Conservation (phyloP, 2,329 filamentous ascomycete genomes). For the Aspergillus calidoustus region DNA sequence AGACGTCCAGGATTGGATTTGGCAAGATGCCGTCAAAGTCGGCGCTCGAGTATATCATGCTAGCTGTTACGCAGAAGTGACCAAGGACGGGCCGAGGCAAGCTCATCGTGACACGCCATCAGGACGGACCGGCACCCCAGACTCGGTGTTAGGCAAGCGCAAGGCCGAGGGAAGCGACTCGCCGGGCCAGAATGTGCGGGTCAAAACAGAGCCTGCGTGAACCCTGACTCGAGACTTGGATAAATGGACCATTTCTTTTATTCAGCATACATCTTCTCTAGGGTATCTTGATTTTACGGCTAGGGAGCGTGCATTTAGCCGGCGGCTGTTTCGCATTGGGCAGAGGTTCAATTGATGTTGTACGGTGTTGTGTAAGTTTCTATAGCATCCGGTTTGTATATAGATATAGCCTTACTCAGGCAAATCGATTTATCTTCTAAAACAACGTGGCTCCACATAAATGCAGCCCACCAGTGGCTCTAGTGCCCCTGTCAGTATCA, state of each 20-base stretch:
- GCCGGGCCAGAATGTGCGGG: constrained; percentile 41
- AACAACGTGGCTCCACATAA: not conserved
- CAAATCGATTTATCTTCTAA: not conserved
- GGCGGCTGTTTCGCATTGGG: constrained; percentile 25
- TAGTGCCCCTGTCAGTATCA: not conserved
- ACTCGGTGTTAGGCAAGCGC: constrained; percentile 72
- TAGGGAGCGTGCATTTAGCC: constrained; percentile 24
- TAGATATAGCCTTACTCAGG: constrained; percentile 2
- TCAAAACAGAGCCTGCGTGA: constrained; percentile 45
- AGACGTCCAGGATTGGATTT: constrained; percentile 94
- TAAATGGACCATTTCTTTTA: not conserved
- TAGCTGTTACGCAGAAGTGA: constrained; percentile 84
- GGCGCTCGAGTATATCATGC: constrained; percentile 84
- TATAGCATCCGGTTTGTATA: constrained; percentile 14
- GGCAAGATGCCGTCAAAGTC: constrained; percentile 83
- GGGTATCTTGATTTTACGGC: constrained; percentile 11
- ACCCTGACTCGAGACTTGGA: constrained; percentile 2
- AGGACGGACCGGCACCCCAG: constrained; percentile 59
- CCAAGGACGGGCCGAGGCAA: constrained; percentile 60
- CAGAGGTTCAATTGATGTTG: not conserved
- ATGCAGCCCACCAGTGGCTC: not conserved
- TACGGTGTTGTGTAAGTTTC: constrained; percentile 9
- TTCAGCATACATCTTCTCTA: constrained; percentile 12
- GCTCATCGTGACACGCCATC: constrained; percentile 37
- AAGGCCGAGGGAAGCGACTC: constrained; percentile 65